phyloP scores from a whole-genome alignment of 306 rosid species.

The Pyrus communis region DNA sequence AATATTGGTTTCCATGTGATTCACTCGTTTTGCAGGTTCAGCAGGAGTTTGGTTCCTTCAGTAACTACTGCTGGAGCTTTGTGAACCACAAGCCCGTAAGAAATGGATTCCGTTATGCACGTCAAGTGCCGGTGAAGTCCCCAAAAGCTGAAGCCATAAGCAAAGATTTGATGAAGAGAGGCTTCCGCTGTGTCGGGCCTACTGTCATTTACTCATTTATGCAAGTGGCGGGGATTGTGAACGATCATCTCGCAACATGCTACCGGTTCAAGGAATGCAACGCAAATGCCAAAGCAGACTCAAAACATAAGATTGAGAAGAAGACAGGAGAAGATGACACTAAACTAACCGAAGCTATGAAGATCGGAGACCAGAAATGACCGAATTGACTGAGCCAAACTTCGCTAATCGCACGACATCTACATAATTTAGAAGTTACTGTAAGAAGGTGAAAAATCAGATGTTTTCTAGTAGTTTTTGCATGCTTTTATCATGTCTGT shows the following conservation, averaged over 20 bases:
- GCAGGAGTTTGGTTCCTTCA: slow-evolving; percentile 76
- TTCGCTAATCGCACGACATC: slow-evolving; percentile 17
- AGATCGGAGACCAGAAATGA: slow-evolving; percentile 24
- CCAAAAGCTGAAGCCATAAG: slow-evolving; percentile 83
- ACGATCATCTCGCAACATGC: slow-evolving; percentile 71
- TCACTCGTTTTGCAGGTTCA: slow-evolving; percentile 40
- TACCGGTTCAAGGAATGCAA: slow-evolving; percentile 56
- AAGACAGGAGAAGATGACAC: slow-evolving; percentile 9
- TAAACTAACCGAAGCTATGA: slow-evolving; percentile 18
- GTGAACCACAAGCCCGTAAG: slow-evolving; percentile 60
- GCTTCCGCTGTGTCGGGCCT: slow-evolving; percentile 94
- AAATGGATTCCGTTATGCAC: slow-evolving; percentile 61
- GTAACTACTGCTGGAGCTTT: slow-evolving; percentile 84
- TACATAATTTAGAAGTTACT: slow-evolving; percentile 4
- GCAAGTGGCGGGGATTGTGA: slow-evolving; percentile 82
- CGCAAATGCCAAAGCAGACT: slow-evolving; percentile 16
- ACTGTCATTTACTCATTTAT: slow-evolving; percentile 79
- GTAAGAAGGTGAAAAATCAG: not conserved
- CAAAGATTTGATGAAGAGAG: slow-evolving; percentile 89
- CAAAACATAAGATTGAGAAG: slow-evolving; percentile 28
- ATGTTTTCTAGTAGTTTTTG: slow-evolving; percentile 12
- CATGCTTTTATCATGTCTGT: slow-evolving; percentile 12
- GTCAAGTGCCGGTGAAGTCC: slow-evolving; percentile 79
- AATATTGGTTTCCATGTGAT: slow-evolving; percentile 5
- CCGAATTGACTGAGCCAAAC: not conserved